phyloP scores from a whole-genome alignment of 352 stramenopile species.

The Phytophthora sp. region DNA sequence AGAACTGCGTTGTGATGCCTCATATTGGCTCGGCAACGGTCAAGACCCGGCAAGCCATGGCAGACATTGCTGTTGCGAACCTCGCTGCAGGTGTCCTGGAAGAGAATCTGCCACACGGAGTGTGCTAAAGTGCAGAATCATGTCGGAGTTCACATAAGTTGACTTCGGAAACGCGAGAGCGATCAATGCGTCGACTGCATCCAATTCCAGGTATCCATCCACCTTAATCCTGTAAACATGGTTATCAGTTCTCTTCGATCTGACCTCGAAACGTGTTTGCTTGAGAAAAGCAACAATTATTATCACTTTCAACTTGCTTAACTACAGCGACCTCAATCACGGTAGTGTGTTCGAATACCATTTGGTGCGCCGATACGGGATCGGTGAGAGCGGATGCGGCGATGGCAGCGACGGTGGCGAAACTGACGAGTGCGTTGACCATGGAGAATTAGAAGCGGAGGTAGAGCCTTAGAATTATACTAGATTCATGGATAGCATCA shows the following conservation, averaged over 20 bases:
- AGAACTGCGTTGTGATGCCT: slow-evolving; percentile 71
- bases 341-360: too few relatives aligned
- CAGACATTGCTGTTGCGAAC: slow-evolving; percentile 74
- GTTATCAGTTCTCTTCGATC: too few relatives aligned
- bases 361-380: slow-evolving; percentile 16
- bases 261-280: too few relatives aligned
- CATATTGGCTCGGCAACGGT: slow-evolving; percentile 66
- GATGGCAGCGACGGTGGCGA: slow-evolving; percentile 6
- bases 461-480: too few relatives aligned
- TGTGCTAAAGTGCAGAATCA: slow-evolving; percentile 25
- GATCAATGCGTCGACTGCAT: background rate
- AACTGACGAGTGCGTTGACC: slow-evolving; percentile 15
- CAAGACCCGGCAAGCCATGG: slow-evolving; percentile 78
- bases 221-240: too few relatives aligned
- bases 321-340: too few relatives aligned
- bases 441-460: background rate
- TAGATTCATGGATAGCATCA: too few relatives aligned
- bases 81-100: slow-evolving; percentile 55
- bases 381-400: slow-evolving; percentile 9
- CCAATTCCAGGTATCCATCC: too few relatives aligned
- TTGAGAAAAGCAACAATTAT: too few relatives aligned
- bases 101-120: slow-evolving; percentile 48
- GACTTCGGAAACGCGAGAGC: too few relatives aligned
- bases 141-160: too few relatives aligned
- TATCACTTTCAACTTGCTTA: too few relatives aligned